Conservation (phyloP, 768 basidiomycete species). For the Leucocoprinus sp. region DNA sequence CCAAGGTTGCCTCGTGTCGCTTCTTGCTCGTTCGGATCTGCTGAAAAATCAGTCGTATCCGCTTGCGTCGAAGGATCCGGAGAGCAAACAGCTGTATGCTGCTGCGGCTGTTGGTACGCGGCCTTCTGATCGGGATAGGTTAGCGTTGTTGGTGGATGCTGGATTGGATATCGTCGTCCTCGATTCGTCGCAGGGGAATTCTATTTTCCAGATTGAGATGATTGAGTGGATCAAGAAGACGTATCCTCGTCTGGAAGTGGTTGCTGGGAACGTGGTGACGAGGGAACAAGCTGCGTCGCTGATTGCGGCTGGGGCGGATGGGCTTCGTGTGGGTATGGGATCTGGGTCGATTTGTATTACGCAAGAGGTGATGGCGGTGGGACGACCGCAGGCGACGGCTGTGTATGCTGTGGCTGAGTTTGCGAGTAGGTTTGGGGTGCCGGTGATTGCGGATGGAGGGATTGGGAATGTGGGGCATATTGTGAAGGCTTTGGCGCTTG, state of each 20-base stretch:
- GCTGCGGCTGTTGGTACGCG: constrained; percentile 96
- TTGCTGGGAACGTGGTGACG: constrained; percentile 97
- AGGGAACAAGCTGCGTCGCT: constrained; percentile 93
- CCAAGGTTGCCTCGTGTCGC: constrained; percentile 50
- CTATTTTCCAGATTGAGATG: constrained; percentile 90
- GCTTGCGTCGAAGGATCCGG: constrained; percentile 83
- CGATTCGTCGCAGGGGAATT: constrained; percentile 97
- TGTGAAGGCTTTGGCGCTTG: constrained; percentile 91
- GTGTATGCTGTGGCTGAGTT: constrained; percentile 97
- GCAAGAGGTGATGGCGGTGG: constrained; percentile 99
- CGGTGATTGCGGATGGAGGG: constrained; percentile 95
- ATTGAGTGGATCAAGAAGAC: constrained; percentile 85
- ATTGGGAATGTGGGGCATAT: constrained; percentile 95
- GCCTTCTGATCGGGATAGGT: constrained; percentile 77
- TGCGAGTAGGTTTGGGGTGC: constrained; percentile 85
- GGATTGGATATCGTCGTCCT: constrained; percentile 93
- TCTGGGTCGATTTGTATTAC: constrained; percentile 99
- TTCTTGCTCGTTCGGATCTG: constrained; percentile 93
- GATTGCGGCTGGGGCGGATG: constrained; percentile 93
- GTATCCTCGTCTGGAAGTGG: constrained; percentile 82
- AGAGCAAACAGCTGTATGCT: constrained; percentile 91
- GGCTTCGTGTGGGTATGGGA: constrained; percentile 95
- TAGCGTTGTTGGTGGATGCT: constrained; percentile 81
- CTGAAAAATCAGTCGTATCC: constrained; percentile 98
- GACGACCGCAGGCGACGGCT: constrained; percentile 96